Evolutionary conservation across 139 green algal species (phyloP).

Genomic region (Tetraselmis striata): DNA sequence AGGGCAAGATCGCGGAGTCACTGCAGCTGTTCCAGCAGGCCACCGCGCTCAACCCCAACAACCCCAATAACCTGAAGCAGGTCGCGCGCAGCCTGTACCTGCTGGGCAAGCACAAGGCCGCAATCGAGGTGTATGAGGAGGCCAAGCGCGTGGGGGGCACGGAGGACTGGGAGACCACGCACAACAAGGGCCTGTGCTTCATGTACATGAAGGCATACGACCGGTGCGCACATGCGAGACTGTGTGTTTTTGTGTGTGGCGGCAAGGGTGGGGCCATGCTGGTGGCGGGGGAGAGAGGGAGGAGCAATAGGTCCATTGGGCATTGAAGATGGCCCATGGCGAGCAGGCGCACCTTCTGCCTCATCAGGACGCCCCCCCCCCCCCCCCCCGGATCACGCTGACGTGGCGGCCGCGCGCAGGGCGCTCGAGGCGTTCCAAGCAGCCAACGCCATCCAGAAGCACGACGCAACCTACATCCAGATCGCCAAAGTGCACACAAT

Average conservation of each 20-base stretch:
- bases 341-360: too few relatives aligned
- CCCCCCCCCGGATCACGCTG: too few relatives aligned
- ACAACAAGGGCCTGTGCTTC: slow-evolving; percentile 63
- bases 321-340: background rate
- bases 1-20: slow-evolving; percentile 60
- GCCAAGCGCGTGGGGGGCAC: slow-evolving; percentile 38
- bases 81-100: slow-evolving; percentile 62
- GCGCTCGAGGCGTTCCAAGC: slow-evolving; percentile 48
- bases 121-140: slow-evolving; percentile 70
- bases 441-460: slow-evolving; percentile 58
- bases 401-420: slow-evolving; percentile 20
- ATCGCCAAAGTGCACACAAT: slow-evolving; percentile 45
- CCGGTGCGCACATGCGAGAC: too few relatives aligned
- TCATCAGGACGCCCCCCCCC: too few relatives aligned
- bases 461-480: slow-evolving; percentile 65
- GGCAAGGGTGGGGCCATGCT: background rate
- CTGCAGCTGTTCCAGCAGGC: slow-evolving; percentile 67
- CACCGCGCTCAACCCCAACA: slow-evolving; percentile 58
- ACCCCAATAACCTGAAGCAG: slow-evolving; percentile 65
- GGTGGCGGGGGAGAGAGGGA: background rate
- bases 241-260: background rate
- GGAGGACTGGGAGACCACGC: slow-evolving; percentile 72
- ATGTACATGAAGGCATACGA: slow-evolving; percentile 40
- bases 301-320: background rate
- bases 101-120: slow-evolving; percentile 64